A percentile compares a stretch with the other conserved stretches of the same genome.
phyloP scores from a whole-genome alignment of 176 grass and related monocot genomes.

The Pontederia paniculata region DNA sequence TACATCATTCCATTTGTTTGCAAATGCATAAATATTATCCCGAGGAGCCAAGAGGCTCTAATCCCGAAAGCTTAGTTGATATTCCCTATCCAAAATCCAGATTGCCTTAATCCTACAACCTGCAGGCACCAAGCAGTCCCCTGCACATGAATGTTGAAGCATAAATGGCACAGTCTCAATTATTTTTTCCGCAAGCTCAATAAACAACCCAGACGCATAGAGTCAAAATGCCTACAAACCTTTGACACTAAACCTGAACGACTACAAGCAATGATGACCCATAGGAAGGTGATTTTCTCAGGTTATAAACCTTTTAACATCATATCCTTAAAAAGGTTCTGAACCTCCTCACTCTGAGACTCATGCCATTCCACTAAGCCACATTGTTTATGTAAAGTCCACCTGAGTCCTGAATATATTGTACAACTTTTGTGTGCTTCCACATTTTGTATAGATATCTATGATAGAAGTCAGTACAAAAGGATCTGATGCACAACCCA shows the following conservation, averaged over 20 bases:
- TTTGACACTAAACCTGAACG: slow-evolving; percentile 16
- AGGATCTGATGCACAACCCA: slow-evolving; percentile 14
- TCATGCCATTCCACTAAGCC: slow-evolving; percentile 19
- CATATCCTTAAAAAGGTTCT: slow-evolving; percentile 17
- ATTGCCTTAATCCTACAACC: slow-evolving; percentile 15
- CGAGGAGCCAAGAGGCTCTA: slow-evolving; percentile 3
- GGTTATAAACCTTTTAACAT: slow-evolving; percentile 1
- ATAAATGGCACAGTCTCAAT: slow-evolving; percentile 14
- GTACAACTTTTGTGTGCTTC: slow-evolving; percentile 15
- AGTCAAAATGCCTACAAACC: slow-evolving; percentile 12
- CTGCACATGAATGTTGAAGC: slow-evolving; percentile 16
- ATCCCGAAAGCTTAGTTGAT: slow-evolving; percentile 16
- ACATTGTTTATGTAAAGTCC: slow-evolving; percentile 4
- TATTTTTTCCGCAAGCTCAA: slow-evolving; percentile 12
- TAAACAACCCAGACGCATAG: slow-evolving; percentile 11
- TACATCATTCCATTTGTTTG: too few relatives aligned
- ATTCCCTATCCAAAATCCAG: slow-evolving; percentile 14
- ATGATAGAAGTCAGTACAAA: slow-evolving; percentile 22
- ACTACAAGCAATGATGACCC: slow-evolving; percentile 13
- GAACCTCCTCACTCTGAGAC: slow-evolving; percentile 7
- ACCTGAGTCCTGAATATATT: slow-evolving; percentile 13
- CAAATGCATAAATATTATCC: too few relatives aligned
- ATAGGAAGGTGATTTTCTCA: slow-evolving; percentile 14
- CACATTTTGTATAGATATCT: slow-evolving; percentile 28
- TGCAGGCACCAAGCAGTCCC: slow-evolving; percentile 15